Percentiles rank a stretch among this genome's conserved stretches.
These are phyloP conservation scores for Ophiocytium majus DNA, from an alignment of 352 stramenopile genomes.

Conservation along the genomic window DNA sequence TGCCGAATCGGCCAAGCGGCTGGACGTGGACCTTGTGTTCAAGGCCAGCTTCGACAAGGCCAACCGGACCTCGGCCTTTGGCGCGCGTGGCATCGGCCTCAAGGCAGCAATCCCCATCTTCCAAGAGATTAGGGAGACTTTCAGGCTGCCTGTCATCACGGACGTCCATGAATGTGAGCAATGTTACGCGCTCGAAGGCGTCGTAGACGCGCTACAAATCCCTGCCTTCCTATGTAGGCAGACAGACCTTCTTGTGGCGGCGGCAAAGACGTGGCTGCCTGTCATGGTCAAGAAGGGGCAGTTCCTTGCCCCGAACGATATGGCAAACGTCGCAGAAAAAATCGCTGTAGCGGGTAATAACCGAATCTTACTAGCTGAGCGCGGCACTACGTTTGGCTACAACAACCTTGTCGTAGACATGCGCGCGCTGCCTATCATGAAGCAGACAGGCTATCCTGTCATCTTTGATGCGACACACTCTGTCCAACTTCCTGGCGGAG, in stretches of 20 bases:
- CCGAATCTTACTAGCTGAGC: not conserved
- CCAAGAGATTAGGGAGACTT: not conserved
- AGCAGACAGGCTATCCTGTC: not conserved
- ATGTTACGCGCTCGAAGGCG: not conserved
- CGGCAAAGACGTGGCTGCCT: not conserved
- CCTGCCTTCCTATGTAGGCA: not conserved
- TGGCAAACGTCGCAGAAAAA: not conserved
- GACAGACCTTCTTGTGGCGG: not conserved
- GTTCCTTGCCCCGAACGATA: not conserved
- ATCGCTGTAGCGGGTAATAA: not conserved
- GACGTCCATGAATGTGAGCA: not conserved
- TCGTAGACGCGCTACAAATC: not conserved
- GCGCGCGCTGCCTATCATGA: not conserved
- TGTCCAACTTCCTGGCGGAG: not conserved
- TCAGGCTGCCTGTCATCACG: not conserved
- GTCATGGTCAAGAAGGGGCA: not conserved
- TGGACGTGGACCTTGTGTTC: not conserved
- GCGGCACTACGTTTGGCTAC: not conserved
- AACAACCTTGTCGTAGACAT: not conserved
- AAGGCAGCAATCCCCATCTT: not conserved
- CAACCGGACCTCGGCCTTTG: not conserved
- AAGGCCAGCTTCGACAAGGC: not conserved
- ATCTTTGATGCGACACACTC: not conserved
- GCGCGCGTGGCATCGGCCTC: not conserved
- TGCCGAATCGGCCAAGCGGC: not conserved